Percentiles rank a stretch among this genome's conserved stretches.
Evolutionary conservation across 768 basidiomycete species (phyloP).

Genomic region (Hypholoma sublateritium): DNA sequence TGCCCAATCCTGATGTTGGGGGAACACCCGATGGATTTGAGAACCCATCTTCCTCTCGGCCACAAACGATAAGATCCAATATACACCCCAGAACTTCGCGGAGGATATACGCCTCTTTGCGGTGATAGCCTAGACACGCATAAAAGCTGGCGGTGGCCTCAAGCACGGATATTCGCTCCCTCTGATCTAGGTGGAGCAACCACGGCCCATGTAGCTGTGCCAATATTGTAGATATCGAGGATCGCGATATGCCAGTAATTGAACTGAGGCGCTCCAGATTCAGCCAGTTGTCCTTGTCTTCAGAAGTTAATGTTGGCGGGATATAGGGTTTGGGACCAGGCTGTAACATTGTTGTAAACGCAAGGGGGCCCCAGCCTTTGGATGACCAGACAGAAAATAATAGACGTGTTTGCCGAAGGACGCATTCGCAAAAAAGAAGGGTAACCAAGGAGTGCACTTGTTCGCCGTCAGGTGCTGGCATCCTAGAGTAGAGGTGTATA

Average conservation of each 20-base stretch:
- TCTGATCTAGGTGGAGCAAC: slow-evolving; percentile 75
- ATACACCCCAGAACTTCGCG: slow-evolving; percentile 85
- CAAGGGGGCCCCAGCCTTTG: slow-evolving; percentile 85
- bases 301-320: slow-evolving; percentile 55
- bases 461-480: slow-evolving; percentile 53
- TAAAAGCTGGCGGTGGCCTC: slow-evolving; percentile 75
- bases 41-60: slow-evolving; percentile 68
- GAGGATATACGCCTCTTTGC: slow-evolving; percentile 87
- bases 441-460: slow-evolving; percentile 62
- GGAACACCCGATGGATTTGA: slow-evolving; percentile 40
- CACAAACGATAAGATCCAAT: slow-evolving; percentile 85
- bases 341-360: slow-evolving; percentile 74
- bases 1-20: slow-evolving; percentile 44
- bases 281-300: slow-evolving; percentile 43
- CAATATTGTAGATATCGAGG: slow-evolving; percentile 63
- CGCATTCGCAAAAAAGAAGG: slow-evolving; percentile 64
- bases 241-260: slow-evolving; percentile 69
- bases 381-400: slow-evolving; percentile 80
- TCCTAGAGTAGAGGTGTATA: slow-evolving; percentile 58
- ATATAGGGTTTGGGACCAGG: slow-evolving; percentile 58
- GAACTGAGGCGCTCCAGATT: slow-evolving; percentile 65
- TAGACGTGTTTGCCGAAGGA: slow-evolving; percentile 73
- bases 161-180: slow-evolving; percentile 72
- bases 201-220: slow-evolving; percentile 84
- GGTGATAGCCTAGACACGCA: slow-evolving; percentile 75